A percentile compares a stretch with the other conserved stretches of the same genome.
Evolutionary conservation across 2,329 filamentous ascomycete genomes (phyloP).

Genomic region (Aspergillus sp.): DNA sequence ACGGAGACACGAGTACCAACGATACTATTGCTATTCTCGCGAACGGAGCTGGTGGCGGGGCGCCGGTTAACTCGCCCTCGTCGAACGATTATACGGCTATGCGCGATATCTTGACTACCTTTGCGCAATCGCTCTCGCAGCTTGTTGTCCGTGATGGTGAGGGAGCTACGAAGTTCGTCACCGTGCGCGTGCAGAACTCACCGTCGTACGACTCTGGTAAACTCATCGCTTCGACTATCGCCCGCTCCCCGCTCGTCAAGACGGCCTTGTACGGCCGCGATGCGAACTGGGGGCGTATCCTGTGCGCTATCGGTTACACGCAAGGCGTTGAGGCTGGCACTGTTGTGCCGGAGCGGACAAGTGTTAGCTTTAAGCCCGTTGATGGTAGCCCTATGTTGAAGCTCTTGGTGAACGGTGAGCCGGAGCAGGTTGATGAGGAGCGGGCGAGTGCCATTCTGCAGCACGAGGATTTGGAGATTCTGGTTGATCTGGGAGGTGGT

Average conservation of each 20-base stretch:
- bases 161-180: constrained; percentile 96
- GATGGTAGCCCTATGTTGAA: constrained; percentile 52
- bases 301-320: constrained; percentile 86
- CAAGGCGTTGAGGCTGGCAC: constrained; percentile 40
- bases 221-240: constrained; percentile 78
- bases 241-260: constrained; percentile 88
- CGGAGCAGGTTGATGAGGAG: constrained; percentile 54
- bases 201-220: constrained; percentile 64
- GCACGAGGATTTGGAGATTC: constrained; percentile 56
- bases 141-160: constrained; percentile 94
- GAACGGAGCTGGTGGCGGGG: constrained; percentile 81
- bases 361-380: constrained; percentile 55
- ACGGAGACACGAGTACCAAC: constrained; percentile 96
- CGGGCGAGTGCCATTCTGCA: constrained; percentile 55
- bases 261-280: constrained; percentile 95
- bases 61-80: constrained; percentile 48
- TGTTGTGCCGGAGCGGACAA: constrained; percentile 51
- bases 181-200: constrained; percentile 73
- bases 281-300: constrained; percentile 95
- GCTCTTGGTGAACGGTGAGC: constrained; percentile 55
- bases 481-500: constrained; percentile 52
- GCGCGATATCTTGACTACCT: constrained; percentile 62
- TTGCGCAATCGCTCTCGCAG: constrained; percentile 78
- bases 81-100: constrained; percentile 64
- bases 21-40: constrained; percentile 93